Conservation (phyloP, 768 basidiomycete genomes). For the Solioccasus polychromus region DNA sequence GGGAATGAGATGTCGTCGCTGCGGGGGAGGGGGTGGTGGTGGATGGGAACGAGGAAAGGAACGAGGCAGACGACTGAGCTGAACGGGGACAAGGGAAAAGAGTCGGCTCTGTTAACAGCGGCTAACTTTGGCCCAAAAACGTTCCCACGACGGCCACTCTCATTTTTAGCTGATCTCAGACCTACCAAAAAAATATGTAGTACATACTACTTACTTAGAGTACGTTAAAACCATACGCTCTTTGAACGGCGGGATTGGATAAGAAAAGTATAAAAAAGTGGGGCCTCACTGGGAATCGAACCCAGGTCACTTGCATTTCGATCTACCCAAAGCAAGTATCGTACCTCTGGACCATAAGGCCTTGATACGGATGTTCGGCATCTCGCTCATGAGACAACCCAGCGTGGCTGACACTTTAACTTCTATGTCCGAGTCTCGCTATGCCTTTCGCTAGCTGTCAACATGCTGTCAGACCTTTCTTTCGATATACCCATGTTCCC, state of each 20-base stretch:
- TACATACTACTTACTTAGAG: no score
- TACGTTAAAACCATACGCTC: no score
- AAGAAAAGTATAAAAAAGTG: not conserved
- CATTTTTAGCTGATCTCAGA: not conserved
- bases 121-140: slow-evolving; percentile 20
- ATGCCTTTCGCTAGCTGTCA: slow-evolving; percentile 5
- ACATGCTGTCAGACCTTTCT: slow-evolving; percentile 25
- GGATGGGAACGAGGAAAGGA: slow-evolving; percentile 12
- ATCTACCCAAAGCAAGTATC: slow-evolving; percentile 36
- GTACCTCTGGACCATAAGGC: slow-evolving; percentile 39
- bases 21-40: slow-evolving; percentile 3
- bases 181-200: not conserved
- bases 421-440: not conserved
- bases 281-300: slow-evolving; percentile 42
- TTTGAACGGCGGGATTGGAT: no score
- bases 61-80: slow-evolving; percentile 16
- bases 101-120: slow-evolving; percentile 13
- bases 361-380: not conserved
- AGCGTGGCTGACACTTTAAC: slow-evolving; percentile 27
- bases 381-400: not conserved
- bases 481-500: slow-evolving; percentile 3
- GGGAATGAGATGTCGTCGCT: no score
- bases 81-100: slow-evolving; percentile 23
- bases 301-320: slow-evolving; percentile 37
- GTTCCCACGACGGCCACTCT: slow-evolving; percentile 22